Conservation (phyloP, 202 grass and related monocot species). For the Miscanthus sacchariflorus region DNA sequence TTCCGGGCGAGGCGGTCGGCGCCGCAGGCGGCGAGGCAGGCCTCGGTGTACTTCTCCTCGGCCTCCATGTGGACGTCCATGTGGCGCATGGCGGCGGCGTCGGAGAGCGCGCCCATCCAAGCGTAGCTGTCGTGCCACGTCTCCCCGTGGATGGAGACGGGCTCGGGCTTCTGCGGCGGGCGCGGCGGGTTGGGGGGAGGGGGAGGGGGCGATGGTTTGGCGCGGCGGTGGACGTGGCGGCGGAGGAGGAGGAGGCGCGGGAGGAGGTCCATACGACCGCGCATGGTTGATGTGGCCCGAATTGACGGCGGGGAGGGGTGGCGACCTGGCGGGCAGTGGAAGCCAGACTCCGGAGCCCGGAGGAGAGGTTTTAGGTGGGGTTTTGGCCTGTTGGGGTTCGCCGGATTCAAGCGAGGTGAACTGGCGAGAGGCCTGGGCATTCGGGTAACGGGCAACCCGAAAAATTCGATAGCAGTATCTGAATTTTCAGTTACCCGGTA, state of each 20-base stretch:
- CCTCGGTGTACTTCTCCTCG: slow-evolving; percentile 94
- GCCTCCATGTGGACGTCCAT: slow-evolving; percentile 96
- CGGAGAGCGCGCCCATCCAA: slow-evolving; percentile 85
- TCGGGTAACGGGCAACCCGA: no score
- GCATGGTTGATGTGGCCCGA: slow-evolving; percentile 38
- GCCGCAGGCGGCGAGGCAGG: slow-evolving; percentile 66
- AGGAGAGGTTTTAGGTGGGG: slow-evolving; percentile 47
- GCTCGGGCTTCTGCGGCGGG: slow-evolving; percentile 74
- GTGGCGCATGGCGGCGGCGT: slow-evolving; percentile 93
- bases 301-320: not conserved
- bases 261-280: slow-evolving; percentile 34
- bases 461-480: no score
- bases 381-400: slow-evolving; percentile 24
- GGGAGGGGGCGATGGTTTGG: slow-evolving; percentile 32
- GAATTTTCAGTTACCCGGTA: no score
- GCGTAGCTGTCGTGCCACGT: slow-evolving; percentile 84
- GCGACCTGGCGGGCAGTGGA: not conserved
- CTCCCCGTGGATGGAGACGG: slow-evolving; percentile 65
- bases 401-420: slow-evolving; percentile 1
- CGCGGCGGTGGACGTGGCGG: slow-evolving; percentile 55
- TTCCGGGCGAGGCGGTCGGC: slow-evolving; percentile 77
- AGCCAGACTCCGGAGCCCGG: not conserved
- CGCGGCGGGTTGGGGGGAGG: slow-evolving; percentile 53
- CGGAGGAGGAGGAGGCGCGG: slow-evolving; percentile 46
- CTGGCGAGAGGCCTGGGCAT: not conserved